Conservation (phyloP, 106 monocot genomes). For the Dioscorea dumetorum region DNA sequence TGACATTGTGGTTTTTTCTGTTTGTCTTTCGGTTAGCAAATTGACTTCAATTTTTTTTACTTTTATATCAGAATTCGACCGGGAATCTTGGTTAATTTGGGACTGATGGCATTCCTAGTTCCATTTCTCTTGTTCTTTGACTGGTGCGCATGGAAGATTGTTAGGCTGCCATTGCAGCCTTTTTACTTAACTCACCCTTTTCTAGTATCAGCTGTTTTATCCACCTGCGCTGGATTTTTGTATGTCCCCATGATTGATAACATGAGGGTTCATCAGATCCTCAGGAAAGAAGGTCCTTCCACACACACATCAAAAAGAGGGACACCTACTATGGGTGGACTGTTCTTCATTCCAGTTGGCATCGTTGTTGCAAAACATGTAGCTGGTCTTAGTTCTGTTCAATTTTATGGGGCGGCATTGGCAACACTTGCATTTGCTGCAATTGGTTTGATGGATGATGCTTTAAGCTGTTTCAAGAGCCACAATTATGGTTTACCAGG, state of each 20-base stretch:
- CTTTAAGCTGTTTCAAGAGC: slow-evolving; percentile 24
- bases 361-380: slow-evolving; percentile 37
- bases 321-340: slow-evolving; percentile 80
- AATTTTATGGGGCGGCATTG: slow-evolving; percentile 44
- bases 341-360: slow-evolving; percentile 84
- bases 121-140: slow-evolving; percentile 69
- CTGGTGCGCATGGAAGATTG: slow-evolving; percentile 82
- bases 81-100: slow-evolving; percentile 58
- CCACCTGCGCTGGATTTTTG: slow-evolving; percentile 60
- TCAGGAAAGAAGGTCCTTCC: slow-evolving; percentile 31
- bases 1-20: no score
- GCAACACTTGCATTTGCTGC: slow-evolving; percentile 53
- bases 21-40: no score
- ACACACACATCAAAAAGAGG: slow-evolving; percentile 32
- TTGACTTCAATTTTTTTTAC: background rate
- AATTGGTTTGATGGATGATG: slow-evolving; percentile 76
- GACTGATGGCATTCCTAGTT: slow-evolving; percentile 43
- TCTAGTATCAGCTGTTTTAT: slow-evolving; percentile 42
- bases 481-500: slow-evolving; percentile 38
- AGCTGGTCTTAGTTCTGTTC: slow-evolving; percentile 37
- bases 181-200: slow-evolving; percentile 80
- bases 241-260: slow-evolving; percentile 65
- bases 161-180: slow-evolving; percentile 73
- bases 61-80: slow-evolving; percentile 38
- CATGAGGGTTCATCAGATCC: slow-evolving; percentile 54